A percentile compares a stretch with the other conserved stretches of the same genome.
Conservation (phyloP, 2,329 filamentous ascomycete genomes). For the Venturia carpophila region DNA sequence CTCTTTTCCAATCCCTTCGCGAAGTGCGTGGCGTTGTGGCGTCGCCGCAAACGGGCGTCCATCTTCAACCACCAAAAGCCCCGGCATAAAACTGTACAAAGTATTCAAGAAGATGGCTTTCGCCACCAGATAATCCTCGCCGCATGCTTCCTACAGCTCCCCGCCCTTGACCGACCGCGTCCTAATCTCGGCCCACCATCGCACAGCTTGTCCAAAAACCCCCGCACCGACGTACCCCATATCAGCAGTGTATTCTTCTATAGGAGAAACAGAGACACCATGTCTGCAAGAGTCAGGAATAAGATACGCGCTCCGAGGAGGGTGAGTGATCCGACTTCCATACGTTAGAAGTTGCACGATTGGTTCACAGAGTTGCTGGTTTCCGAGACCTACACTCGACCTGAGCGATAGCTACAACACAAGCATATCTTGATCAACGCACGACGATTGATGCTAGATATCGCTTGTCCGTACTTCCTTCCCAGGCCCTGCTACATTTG, state of each 20-base stretch:
- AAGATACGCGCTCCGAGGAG: conserved; percentile 18
- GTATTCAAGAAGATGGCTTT: background rate
- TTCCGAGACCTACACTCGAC: background rate
- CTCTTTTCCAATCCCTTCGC: background rate
- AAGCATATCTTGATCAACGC: background rate
- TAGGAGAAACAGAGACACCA: background rate
- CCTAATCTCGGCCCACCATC: background rate
- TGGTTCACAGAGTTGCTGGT: background rate
- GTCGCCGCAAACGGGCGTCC: background rate
- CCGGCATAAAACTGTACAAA: background rate
- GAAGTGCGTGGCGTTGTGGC: background rate
- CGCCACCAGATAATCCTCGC: conserved; percentile 1
- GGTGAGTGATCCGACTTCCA: conserved; percentile 6
- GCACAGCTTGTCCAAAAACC: background rate
- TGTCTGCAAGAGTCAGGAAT: conserved; percentile 2
- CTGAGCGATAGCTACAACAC: background rate
- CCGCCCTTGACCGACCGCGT: background rate
- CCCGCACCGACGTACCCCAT: background rate
- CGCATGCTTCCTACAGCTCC: background rate
- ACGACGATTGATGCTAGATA: background rate
- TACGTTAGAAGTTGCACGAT: no score
- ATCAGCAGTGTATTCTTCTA: background rate
- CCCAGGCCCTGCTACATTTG: background rate
- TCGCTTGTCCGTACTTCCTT: background rate
- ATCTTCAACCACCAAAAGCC: background rate